phyloP scores from a whole-genome alignment of 2,329 filamentous ascomycete genomes.

The Fusarium sulawesiense region DNA sequence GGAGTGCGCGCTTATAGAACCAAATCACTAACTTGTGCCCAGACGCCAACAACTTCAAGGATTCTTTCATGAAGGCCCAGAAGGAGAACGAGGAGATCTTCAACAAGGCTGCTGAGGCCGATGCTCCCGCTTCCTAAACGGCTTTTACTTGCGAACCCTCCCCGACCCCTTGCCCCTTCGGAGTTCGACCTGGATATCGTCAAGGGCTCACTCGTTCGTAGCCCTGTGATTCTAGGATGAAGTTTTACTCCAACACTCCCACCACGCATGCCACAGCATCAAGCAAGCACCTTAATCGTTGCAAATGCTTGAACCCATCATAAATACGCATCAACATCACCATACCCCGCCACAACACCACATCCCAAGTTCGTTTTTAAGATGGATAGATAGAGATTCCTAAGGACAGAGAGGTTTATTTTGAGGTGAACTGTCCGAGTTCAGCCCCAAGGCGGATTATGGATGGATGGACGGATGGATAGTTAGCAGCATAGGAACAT shows the following conservation, averaged over 20 bases:
- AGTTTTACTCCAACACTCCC: conserved; percentile 30
- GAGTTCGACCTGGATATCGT: conserved; percentile 22
- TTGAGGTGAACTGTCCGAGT: conserved; percentile 31
- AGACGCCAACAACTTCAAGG: conserved; percentile 99
- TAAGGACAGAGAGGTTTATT: conserved; percentile 35
- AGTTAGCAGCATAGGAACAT: conserved; percentile 43
- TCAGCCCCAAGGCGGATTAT: conserved; percentile 36
- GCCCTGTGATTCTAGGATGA: conserved; percentile 16
- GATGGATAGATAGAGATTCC: conserved; percentile 38
- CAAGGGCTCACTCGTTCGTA: conserved; percentile 29
- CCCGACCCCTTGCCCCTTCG: conserved; percentile 29
- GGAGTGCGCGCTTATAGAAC: neutral
- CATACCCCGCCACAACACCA: conserved; percentile 31
- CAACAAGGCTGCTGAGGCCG: conserved; percentile 56
- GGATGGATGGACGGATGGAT: conserved; percentile 44
- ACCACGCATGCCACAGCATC: conserved; percentile 39
- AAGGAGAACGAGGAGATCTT: conserved; percentile 94
- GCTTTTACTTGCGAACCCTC: conserved; percentile 13
- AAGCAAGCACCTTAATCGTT: conserved; percentile 33
- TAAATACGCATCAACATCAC: conserved; percentile 27
- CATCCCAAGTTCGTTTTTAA: conserved; percentile 33
- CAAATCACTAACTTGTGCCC: conserved; percentile 45
- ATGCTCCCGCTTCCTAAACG: conserved; percentile 45
- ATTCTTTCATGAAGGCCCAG: conserved; percentile 96
- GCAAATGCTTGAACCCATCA: conserved; percentile 20